Evolutionary conservation across 441 rosid species (phyloP).

Genomic region (Melastoma candidum): DNA sequence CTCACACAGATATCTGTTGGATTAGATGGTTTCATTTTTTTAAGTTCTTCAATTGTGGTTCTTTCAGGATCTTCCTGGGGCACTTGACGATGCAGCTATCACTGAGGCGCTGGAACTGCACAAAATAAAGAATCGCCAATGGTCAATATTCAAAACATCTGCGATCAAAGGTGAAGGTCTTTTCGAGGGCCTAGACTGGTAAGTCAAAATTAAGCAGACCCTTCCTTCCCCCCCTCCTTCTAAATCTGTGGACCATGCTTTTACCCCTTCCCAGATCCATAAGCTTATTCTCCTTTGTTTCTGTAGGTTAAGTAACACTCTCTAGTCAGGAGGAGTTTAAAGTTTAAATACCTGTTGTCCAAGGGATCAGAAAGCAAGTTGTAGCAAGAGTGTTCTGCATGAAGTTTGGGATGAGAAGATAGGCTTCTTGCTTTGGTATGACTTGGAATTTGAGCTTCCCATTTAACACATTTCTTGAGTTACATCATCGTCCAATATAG

Average conservation of each 20-base stretch:
- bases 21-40: no score
- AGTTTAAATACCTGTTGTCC: not conserved
- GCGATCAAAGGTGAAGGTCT: conserved; percentile 70
- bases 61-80: conserved; percentile 86
- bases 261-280: no score
- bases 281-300: not conserved
- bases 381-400: no score
- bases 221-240: no score
- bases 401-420: no score
- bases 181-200: conserved; percentile 75
- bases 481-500: no score
- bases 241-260: no score
- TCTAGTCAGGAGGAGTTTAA: conserved; percentile 50
- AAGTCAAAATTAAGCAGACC: conserved; percentile 11
- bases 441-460: no score
- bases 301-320: conserved; percentile 69
- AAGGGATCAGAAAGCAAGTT: not conserved
- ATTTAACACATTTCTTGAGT: no score
- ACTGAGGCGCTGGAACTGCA: conserved; percentile 75
- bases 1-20: no score
- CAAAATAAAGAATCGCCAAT: conserved; percentile 63
- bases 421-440: no score
- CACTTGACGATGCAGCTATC: conserved; percentile 77
- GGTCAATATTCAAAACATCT: conserved; percentile 63
- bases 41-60: not conserved